phyloP scores from a whole-genome alignment of 306 rosid species.

The Acacia melanoxylon region DNA sequence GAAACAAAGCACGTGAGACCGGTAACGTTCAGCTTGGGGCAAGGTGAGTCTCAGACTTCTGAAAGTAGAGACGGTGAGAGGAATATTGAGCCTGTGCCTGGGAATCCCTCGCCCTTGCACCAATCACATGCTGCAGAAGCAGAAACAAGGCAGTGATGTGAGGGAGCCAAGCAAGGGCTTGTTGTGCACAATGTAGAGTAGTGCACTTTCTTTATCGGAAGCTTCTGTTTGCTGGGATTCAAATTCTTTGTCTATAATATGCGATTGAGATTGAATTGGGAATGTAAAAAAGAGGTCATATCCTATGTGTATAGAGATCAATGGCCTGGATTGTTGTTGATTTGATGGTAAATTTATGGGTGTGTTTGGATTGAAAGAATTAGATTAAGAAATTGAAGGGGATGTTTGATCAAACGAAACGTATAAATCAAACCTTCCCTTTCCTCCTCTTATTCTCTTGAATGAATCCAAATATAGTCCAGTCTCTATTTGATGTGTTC shows the following conservation, averaged over 20 bases:
- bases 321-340: neutral
- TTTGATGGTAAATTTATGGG: neutral
- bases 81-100: slow-evolving; percentile 23
- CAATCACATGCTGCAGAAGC: slow-evolving; percentile 39
- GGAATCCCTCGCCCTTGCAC: neutral
- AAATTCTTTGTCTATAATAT: slow-evolving; percentile 38
- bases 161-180: slow-evolving; percentile 20
- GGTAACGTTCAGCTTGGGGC: slow-evolving; percentile 47
- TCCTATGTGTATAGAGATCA: neutral
- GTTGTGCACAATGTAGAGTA: slow-evolving; percentile 21
- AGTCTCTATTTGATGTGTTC: neutral
- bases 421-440: neutral
- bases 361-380: neutral
- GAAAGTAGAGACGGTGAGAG: slow-evolving; percentile 38
- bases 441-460: neutral
- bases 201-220: slow-evolving; percentile 26
- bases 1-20: slow-evolving; percentile 57
- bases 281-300: slow-evolving; percentile 28
- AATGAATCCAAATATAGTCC: neutral
- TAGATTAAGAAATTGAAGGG: neutral
- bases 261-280: slow-evolving; percentile 37
- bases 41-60: slow-evolving; percentile 52
- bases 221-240: slow-evolving; percentile 30
- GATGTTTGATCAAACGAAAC: neutral
- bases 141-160: slow-evolving; percentile 41